Conservation (phyloP, 2,329 filamentous ascomycete species). For the Ophiosphaerella narmari region DNA sequence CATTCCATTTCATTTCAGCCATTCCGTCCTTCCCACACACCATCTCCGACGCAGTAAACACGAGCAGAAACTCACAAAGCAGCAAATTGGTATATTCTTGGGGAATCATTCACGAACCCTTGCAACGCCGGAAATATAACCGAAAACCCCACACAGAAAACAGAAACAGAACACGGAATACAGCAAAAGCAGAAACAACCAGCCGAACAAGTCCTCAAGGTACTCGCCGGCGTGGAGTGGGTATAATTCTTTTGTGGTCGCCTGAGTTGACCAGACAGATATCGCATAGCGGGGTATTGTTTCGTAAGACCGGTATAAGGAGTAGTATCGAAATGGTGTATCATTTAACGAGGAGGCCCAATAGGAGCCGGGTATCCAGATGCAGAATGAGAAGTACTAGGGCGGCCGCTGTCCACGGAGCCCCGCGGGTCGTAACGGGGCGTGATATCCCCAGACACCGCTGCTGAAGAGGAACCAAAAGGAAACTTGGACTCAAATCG, state of each 20-base stretch:
- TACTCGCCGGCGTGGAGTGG: slow-evolving; percentile 40
- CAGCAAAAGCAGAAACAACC: slow-evolving; percentile 27
- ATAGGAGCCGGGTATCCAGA: slow-evolving; percentile 94
- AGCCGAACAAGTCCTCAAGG: slow-evolving; percentile 42
- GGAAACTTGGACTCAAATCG: slow-evolving; percentile 65
- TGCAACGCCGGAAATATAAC: slow-evolving; percentile 31
- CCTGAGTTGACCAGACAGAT: slow-evolving; percentile 30
- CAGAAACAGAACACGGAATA: slow-evolving; percentile 19
- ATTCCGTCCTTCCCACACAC: slow-evolving; percentile 5
- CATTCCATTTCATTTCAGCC: no score
- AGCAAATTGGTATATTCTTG: slow-evolving; percentile 51
- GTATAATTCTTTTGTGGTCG: slow-evolving; percentile 50
- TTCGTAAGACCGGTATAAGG: slow-evolving; percentile 43
- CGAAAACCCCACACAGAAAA: slow-evolving; percentile 11
- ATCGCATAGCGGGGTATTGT: slow-evolving; percentile 41
- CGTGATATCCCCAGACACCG: slow-evolving; percentile 74
- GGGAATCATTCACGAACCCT: slow-evolving; percentile 42
- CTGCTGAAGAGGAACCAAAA: slow-evolving; percentile 56
- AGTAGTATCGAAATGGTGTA: slow-evolving; percentile 43
- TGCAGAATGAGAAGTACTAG: slow-evolving; percentile 94
- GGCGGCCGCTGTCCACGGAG: slow-evolving; percentile 88
- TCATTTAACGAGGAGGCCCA: slow-evolving; percentile 82
- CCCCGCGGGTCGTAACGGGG: slow-evolving; percentile 82
- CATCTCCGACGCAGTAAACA: slow-evolving; percentile 3
- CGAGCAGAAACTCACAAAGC: slow-evolving; percentile 29